phyloP scores from a whole-genome alignment of 1,284 basidiomycete species.

The Cutaneotrichosporon cavernicola region DNA sequence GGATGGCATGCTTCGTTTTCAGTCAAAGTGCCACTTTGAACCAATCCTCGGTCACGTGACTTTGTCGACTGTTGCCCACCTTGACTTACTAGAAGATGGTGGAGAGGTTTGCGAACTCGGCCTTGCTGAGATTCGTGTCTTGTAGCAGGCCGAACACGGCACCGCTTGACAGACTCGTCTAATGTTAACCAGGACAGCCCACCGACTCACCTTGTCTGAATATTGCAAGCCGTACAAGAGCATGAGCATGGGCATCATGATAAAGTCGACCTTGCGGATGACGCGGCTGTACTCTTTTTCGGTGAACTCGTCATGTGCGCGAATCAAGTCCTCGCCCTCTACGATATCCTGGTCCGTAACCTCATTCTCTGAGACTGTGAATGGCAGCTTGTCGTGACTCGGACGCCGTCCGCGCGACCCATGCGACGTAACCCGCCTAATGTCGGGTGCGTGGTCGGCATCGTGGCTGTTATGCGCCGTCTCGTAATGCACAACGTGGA shows the following conservation, averaged over 20 bases:
- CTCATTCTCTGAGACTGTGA: conserved; percentile 1
- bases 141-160: conserved; percentile 29
- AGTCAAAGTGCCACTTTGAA: too few species aligned
- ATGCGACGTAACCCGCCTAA: neutral
- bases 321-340: conserved; percentile 13
- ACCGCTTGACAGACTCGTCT: conserved; percentile 17
- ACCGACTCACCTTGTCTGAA: conserved; percentile 13
- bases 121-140: conserved; percentile 34
- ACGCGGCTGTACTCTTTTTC: conserved; percentile 20
- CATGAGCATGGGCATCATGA: conserved; percentile 21
- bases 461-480: neutral
- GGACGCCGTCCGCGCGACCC: neutral
- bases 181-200: too few species aligned
- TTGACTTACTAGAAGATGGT: conserved; percentile 3
- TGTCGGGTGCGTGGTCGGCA: neutral
- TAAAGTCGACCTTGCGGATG: conserved; percentile 20
- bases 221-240: conserved; percentile 21
- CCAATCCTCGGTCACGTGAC: too few species aligned
- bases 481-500: neutral
- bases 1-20: too few species aligned
- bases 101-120: conserved; percentile 33
- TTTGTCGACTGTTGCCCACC: too few species aligned
- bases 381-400: conserved; percentile 5
- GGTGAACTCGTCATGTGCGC: conserved; percentile 12
- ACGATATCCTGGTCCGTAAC: conserved; percentile 9